Percentiles rank a stretch among this genome's conserved stretches.
phyloP scores from a whole-genome alignment of 108 stramenopile genomes.

The Schizochytrium sp. region DNA sequence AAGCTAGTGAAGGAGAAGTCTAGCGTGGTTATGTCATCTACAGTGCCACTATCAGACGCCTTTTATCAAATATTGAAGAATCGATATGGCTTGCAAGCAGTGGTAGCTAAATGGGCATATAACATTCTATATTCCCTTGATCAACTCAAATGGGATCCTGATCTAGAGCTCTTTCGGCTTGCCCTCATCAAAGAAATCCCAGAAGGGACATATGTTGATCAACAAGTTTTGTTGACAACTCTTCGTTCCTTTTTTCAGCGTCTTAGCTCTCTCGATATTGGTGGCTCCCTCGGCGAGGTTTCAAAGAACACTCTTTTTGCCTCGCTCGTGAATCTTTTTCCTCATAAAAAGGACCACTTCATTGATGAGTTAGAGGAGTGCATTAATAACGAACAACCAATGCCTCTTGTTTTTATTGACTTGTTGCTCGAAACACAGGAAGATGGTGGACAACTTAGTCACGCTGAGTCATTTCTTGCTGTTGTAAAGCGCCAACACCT shows the following conservation, averaged over 20 bases:
- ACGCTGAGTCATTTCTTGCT: background rate
- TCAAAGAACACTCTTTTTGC: slow-evolving; percentile 33
- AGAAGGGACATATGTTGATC: slow-evolving; percentile 43
- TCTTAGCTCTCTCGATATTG: slow-evolving; percentile 30
- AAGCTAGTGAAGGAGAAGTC: slow-evolving; percentile 30
- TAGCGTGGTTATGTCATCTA: background rate
- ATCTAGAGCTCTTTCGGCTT: slow-evolving; percentile 18
- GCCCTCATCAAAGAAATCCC: background rate
- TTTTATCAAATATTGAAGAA: slow-evolving; percentile 44
- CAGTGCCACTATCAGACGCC: background rate
- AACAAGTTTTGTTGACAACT: slow-evolving; percentile 36
- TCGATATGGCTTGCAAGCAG: slow-evolving; percentile 20
- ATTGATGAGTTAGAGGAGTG: slow-evolving; percentile 30
- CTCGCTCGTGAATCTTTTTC: slow-evolving; percentile 45
- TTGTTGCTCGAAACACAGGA: slow-evolving; percentile 25
- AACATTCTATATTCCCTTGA: slow-evolving; percentile 10
- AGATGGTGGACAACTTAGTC: background rate
- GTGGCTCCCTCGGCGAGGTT: slow-evolving; percentile 48
- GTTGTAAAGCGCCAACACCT: slow-evolving; percentile 43
- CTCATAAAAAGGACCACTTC: background rate
- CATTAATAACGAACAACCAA: slow-evolving; percentile 37
- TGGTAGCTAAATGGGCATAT: slow-evolving; percentile 32
- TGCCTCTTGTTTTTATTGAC: slow-evolving; percentile 45
- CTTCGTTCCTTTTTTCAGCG: slow-evolving; percentile 32
- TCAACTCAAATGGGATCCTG: slow-evolving; percentile 47